These are phyloP conservation scores for Euphorbia corollata DNA, from an alignment of 441 rosid genomes.

Conservation along the genomic window DNA sequence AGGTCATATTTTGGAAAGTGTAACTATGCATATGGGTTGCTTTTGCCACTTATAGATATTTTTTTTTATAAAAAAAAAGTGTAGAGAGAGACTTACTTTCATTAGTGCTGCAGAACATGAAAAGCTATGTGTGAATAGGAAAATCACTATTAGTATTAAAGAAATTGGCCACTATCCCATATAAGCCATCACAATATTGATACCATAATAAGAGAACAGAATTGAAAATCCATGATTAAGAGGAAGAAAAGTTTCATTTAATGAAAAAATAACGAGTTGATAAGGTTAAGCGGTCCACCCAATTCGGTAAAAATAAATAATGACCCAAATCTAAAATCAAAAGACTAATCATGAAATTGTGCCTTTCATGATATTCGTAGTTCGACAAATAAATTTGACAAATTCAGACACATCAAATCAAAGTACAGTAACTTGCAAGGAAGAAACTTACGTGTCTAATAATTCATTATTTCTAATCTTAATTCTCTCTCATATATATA, in stretches of 20 bases:
- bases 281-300: not conserved
- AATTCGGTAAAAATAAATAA: not conserved
- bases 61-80: not conserved
- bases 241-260: not conserved
- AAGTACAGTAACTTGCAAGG: not conserved
- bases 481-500: too few species aligned
- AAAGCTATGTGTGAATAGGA: constrained; percentile 9
- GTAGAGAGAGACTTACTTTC: too few species aligned
- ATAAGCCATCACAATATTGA: too few species aligned
- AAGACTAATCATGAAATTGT: constrained; percentile 4
- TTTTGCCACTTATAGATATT: not conserved
- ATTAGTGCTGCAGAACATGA: not conserved
- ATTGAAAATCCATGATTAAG: too few species aligned
- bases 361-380: too few species aligned
- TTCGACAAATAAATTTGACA: not conserved
- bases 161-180: constrained; percentile 15
- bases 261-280: not conserved
- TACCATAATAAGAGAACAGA: too few species aligned
- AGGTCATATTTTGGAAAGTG: not conserved
- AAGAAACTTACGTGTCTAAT: not conserved
- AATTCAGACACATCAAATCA: not conserved
- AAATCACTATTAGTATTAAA: constrained; percentile 12
- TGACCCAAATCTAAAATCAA: constrained; percentile 1
- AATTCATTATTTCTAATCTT: not conserved
- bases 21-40: not conserved